These are phyloP conservation scores for Colletotrichum truncatum DNA, from an alignment of 2,329 filamentous ascomycete species.

Conservation along the genomic window DNA sequence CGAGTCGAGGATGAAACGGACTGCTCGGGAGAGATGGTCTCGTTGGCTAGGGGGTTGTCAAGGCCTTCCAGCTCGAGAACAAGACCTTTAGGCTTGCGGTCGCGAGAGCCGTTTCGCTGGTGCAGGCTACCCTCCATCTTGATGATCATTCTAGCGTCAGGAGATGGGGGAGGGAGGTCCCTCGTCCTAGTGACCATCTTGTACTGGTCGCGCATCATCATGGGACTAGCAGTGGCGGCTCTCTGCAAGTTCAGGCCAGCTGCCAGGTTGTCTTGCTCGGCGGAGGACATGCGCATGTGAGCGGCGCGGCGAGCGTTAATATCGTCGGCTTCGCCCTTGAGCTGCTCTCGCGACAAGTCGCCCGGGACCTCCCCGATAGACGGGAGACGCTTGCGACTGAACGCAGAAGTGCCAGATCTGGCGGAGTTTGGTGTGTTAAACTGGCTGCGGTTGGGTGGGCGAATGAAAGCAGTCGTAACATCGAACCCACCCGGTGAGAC, in stretches of 20 bases:
- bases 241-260: constrained; percentile 63
- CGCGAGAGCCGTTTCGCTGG: constrained; percentile 76
- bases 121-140: constrained; percentile 67
- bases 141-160: constrained; percentile 67
- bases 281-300: constrained; percentile 47
- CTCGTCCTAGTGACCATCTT: constrained; percentile 41
- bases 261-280: constrained; percentile 52
- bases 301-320: constrained; percentile 37
- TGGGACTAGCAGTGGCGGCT: constrained; percentile 73
- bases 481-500: constrained; percentile 75
- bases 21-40: constrained; percentile 65
- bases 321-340: constrained; percentile 26
- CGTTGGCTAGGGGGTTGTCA: constrained; percentile 55
- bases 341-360: constrained; percentile 39
- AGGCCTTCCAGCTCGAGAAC: constrained; percentile 64
- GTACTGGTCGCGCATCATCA: constrained; percentile 63
- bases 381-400: constrained; percentile 72
- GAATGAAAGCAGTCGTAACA: constrained; percentile 72
- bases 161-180: constrained; percentile 70
- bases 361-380: constrained; percentile 78
- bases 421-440: constrained; percentile 77
- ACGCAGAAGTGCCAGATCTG: constrained; percentile 65
- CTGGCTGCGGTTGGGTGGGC: constrained; percentile 73
- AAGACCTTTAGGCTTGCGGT: constrained; percentile 78
- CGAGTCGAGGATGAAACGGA: constrained; percentile 62